Conservation (phyloP, 306 rosid species). For the Medicago lupulina region DNA sequence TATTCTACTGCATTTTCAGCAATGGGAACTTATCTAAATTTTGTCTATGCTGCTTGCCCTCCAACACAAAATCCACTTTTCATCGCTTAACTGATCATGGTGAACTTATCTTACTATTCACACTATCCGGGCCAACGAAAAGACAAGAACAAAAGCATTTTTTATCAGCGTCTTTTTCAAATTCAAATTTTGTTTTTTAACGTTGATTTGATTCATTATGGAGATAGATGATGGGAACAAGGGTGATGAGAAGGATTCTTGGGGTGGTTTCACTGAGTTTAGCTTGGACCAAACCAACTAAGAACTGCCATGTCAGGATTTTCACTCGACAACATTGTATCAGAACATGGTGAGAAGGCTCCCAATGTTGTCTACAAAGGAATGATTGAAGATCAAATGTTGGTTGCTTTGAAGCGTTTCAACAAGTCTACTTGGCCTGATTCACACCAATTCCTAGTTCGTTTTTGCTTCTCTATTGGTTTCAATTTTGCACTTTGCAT, state of each 20-base stretch:
- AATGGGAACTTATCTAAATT: background rate
- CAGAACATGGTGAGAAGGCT: conserved; percentile 99
- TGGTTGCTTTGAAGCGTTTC: conserved; percentile 86
- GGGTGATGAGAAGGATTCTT: conserved; percentile 53
- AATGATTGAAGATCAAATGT: conserved; percentile 62
- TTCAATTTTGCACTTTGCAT: background rate
- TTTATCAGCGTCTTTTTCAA: background rate
- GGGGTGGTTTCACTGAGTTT: conserved; percentile 74
- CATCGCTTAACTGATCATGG: background rate
- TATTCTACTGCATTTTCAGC: too few relatives aligned
- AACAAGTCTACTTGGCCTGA: conserved; percentile 95
- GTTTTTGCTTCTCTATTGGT: conserved; percentile 38
- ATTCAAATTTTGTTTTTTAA: conserved; percentile 16
- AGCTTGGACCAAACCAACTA: conserved; percentile 65
- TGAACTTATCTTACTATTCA: background rate
- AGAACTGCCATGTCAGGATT: conserved; percentile 77
- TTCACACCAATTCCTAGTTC: conserved; percentile 87
- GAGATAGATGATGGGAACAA: conserved; percentile 61
- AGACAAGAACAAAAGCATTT: background rate
- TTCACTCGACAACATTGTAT: conserved; percentile 80
- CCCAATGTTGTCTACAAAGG: conserved; percentile 93
- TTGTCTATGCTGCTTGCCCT: background rate
- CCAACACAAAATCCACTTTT: background rate
- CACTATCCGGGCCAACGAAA: background rate
- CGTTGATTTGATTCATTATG: conserved; percentile 23